Evolutionary conservation across 345 rosid species (phyloP).

Genomic region (Heritiera fomes): DNA sequence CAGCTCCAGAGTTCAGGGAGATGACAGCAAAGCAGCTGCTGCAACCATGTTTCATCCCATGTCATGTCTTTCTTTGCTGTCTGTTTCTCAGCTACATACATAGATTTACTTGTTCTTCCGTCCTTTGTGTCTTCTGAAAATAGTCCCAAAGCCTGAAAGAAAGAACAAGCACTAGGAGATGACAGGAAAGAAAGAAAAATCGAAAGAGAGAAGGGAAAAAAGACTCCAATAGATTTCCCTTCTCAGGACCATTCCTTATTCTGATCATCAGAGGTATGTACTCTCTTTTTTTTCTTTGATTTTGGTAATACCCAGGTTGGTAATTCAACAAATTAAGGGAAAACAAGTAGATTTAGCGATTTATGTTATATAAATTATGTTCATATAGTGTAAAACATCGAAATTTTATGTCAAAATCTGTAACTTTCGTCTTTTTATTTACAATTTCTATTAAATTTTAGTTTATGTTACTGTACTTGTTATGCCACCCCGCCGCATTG

Average conservation of each 20-base stretch:
- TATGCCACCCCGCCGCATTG: too few species aligned
- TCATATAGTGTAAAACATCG: too few species aligned
- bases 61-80: background rate
- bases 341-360: background rate
- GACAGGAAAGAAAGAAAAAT: constrained; percentile 61
- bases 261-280: constrained; percentile 82
- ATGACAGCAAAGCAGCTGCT: constrained; percentile 9
- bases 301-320: constrained; percentile 14
- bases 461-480: too few species aligned
- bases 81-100: background rate
- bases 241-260: constrained; percentile 86
- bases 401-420: too few species aligned
- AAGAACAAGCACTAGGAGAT: constrained; percentile 21
- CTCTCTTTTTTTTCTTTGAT: background rate
- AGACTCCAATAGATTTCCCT: constrained; percentile 81
- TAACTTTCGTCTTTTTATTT: too few species aligned
- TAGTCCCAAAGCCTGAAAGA: constrained; percentile 3
- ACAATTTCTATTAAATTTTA: too few species aligned
- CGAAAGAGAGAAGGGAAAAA: constrained; percentile 73
- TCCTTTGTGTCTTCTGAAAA: background rate
- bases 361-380: too few species aligned
- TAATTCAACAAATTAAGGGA: background rate
- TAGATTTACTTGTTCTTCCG: background rate
- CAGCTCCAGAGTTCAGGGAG: constrained; percentile 4
- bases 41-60: constrained; percentile 4